A percentile compares a stretch with the other conserved stretches of the same genome.
These are phyloP conservation scores for Boletus smithii DNA, from an alignment of 1,284 basidiomycete genomes.

Conservation along the genomic window DNA sequence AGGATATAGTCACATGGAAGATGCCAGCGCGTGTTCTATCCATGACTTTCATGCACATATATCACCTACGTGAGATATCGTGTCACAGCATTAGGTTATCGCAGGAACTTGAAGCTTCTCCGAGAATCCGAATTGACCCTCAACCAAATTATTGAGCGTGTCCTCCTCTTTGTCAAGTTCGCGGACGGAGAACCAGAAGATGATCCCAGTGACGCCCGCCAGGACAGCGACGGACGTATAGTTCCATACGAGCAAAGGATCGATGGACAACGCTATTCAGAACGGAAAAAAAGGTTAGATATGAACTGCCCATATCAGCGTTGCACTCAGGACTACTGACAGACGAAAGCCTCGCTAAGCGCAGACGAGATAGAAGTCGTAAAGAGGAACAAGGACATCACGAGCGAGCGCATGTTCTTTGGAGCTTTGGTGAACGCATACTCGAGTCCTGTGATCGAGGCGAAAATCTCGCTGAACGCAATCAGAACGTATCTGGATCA, in stretches of 20 bases:
- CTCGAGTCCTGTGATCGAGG: constrained; percentile 82
- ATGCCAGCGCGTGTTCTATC: background rate
- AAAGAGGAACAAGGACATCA: constrained; percentile 75
- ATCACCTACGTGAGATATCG: no score
- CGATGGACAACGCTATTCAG: constrained; percentile 43
- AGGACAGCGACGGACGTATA: constrained; percentile 46
- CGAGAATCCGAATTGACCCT: constrained; percentile 35
- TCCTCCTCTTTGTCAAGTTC: constrained; percentile 65
- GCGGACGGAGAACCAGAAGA: constrained; percentile 65
- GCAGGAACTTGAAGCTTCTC: constrained; percentile 6
- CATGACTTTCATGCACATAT: background rate
- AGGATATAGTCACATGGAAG: no score
- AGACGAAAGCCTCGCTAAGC: constrained; percentile 66
- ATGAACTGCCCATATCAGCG: constrained; percentile 26
- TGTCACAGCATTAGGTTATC: background rate
- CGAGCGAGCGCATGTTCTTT: constrained; percentile 76
- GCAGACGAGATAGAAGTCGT: constrained; percentile 61
- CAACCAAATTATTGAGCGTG: constrained; percentile 48
- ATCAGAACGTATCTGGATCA: constrained; percentile 56
- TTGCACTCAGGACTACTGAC: constrained; percentile 34
- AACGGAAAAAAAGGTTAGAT: constrained; percentile 33
- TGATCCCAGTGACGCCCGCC: constrained; percentile 35
- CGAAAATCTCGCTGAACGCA: constrained; percentile 76
- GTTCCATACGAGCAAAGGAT: constrained; percentile 56
- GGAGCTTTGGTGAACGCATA: constrained; percentile 90